Evolutionary conservation across 306 rosid species (phyloP).

Genomic region (Fragaria ananassa): DNA sequence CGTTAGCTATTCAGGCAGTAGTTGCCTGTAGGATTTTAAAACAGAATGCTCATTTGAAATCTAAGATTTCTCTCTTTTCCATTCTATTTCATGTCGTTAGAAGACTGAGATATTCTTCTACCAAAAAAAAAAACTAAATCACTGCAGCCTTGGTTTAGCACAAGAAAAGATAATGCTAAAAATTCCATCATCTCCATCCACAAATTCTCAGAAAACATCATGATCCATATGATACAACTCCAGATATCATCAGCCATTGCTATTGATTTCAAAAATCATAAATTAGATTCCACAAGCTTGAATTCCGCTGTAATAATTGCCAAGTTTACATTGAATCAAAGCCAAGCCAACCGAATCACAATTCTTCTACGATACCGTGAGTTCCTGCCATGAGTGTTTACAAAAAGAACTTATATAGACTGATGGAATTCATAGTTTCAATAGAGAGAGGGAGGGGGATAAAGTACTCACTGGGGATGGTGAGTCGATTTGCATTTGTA

Average conservation of each 20-base stretch:
- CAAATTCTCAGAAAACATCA: background rate
- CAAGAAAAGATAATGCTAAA: background rate
- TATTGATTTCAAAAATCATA: background rate
- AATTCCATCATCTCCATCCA: background rate
- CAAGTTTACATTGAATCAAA: background rate
- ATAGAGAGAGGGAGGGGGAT: background rate
- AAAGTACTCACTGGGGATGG: slow-evolving; percentile 44
- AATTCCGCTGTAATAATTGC: background rate
- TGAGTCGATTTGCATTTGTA: slow-evolving; percentile 46
- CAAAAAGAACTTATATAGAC: background rate
- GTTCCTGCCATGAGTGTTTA: slow-evolving; percentile 15
- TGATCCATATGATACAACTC: background rate
- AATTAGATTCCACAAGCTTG: background rate
- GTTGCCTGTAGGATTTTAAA: background rate
- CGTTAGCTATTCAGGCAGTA: background rate
- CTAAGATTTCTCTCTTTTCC: background rate
- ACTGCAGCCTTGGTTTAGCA: background rate
- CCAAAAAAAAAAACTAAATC: background rate
- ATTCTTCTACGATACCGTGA: slow-evolving; percentile 14
- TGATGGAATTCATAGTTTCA: background rate
- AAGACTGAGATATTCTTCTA: background rate
- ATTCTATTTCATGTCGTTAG: background rate
- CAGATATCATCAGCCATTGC: background rate
- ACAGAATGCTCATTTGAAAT: background rate
- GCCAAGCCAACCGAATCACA: slow-evolving; percentile 2